Evolutionary conservation across 441 rosid species (phyloP).

Genomic region (Metrosideros polymorpha): DNA sequence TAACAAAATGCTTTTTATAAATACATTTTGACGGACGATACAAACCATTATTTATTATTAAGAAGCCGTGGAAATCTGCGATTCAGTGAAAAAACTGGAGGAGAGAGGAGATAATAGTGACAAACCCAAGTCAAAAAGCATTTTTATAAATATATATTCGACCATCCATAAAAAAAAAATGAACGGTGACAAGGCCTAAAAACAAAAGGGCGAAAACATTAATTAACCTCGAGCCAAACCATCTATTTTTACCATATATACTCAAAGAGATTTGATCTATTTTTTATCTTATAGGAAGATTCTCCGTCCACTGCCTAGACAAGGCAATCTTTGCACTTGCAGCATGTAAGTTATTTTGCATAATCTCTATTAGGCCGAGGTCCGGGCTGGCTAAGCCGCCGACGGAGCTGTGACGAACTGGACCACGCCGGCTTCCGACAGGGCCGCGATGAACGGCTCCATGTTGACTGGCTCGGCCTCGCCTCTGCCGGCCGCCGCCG

Average conservation of each 20-base stretch:
- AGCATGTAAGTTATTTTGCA: not conserved
- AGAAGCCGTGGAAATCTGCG: too few relatives aligned
- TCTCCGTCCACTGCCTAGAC: not conserved
- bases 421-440: slow-evolving; percentile 27
- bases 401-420: slow-evolving; percentile 42
- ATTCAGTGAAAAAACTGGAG: too few relatives aligned
- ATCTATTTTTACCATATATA: not conserved
- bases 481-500: not conserved
- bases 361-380: not conserved
- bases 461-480: slow-evolving; percentile 5
- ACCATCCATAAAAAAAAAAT: not conserved
- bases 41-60: too few relatives aligned
- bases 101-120: not conserved
- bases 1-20: too few relatives aligned
- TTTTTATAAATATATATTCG: not conserved
- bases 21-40: too few relatives aligned
- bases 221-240: not conserved
- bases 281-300: not conserved
- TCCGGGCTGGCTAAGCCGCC: slow-evolving; percentile 22
- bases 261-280: not conserved
- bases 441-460: slow-evolving; percentile 31
- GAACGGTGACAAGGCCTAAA: not conserved
- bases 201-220: not conserved
- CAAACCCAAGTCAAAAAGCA: not conserved
- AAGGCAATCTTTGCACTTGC: not conserved